phyloP scores from a whole-genome alignment of 108 stramenopile genomes.

The Cyclostephanos invisitatus region DNA sequence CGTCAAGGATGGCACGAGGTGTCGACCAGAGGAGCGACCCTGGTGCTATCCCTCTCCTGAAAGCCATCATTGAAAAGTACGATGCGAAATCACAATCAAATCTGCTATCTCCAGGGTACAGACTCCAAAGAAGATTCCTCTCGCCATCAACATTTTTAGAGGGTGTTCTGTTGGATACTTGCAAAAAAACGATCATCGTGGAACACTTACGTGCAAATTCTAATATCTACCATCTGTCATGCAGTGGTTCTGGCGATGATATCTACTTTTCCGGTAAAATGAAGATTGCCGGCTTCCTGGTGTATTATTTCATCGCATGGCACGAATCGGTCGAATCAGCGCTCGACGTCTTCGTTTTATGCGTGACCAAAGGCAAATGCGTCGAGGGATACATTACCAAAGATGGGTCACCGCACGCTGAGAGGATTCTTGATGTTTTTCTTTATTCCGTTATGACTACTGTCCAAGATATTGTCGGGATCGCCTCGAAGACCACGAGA shows the following conservation, averaged over 20 bases:
- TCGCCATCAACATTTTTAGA: slow-evolving; percentile 33
- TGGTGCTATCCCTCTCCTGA: slow-evolving; percentile 23
- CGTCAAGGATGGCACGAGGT: slow-evolving; percentile 9
- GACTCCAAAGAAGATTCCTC: slow-evolving; percentile 42
- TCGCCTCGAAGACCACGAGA: slow-evolving; percentile 20
- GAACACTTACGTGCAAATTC: slow-evolving; percentile 23
- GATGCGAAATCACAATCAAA: slow-evolving; percentile 13
- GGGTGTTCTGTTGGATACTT: slow-evolving; percentile 17
- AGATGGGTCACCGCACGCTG: slow-evolving; percentile 37
- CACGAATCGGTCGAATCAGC: slow-evolving; percentile 40
- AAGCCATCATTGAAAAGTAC: slow-evolving; percentile 18
- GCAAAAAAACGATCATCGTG: slow-evolving; percentile 23
- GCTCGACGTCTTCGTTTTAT: slow-evolving; percentile 41
- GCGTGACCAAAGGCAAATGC: slow-evolving; percentile 34
- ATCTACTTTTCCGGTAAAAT: slow-evolving; percentile 20
- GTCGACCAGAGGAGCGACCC: slow-evolving; percentile 8
- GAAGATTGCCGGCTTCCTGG: slow-evolving; percentile 36
- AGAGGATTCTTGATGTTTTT: slow-evolving; percentile 35
- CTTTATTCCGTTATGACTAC: slow-evolving; percentile 28
- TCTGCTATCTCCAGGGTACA: slow-evolving; percentile 18
- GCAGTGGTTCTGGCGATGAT: slow-evolving; percentile 19
- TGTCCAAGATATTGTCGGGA: slow-evolving; percentile 21
- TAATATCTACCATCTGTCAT: slow-evolving; percentile 22
- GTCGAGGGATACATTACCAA: slow-evolving; percentile 33
- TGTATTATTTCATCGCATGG: slow-evolving; percentile 43